Conservation (phyloP, 75 land plant genomes). For the Pseudotsuga menziesii region DNA sequence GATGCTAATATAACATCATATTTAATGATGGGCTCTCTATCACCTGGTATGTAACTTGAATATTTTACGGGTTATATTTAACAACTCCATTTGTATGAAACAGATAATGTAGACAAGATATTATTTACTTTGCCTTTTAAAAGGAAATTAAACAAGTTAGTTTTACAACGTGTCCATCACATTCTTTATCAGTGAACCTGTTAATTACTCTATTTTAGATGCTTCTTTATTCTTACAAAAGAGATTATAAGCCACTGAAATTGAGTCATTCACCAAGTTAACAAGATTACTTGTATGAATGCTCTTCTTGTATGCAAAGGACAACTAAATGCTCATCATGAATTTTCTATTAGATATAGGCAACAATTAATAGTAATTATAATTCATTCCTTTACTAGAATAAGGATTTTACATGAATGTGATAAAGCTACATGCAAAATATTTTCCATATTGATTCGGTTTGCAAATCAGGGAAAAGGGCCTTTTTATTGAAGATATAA, state of each 20-base stretch:
- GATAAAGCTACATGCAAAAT: too few relatives aligned
- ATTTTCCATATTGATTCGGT: not conserved
- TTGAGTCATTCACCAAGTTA: too few relatives aligned
- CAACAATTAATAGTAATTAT: too few relatives aligned
- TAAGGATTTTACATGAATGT: too few relatives aligned
- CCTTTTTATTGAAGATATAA: not conserved
- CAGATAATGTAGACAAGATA: not conserved
- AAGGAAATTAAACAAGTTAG: not conserved
- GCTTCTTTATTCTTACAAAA: not conserved
- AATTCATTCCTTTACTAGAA: too few relatives aligned
- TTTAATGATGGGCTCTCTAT: conserved; percentile 99
- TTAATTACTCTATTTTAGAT: not conserved
- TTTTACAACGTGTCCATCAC: not conserved
- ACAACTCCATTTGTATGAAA: not conserved
- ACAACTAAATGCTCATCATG: too few relatives aligned
- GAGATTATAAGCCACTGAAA: too few relatives aligned
- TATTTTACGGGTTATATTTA: not conserved
- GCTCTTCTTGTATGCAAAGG: too few relatives aligned
- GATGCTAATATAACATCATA: conserved; percentile 99
- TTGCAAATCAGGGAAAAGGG: not conserved
- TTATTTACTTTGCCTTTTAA: not conserved
- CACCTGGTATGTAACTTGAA: conserved; percentile 69
- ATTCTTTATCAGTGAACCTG: not conserved
- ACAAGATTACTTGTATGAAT: too few relatives aligned
- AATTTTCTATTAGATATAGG: too few relatives aligned